These are phyloP conservation scores for Candida cerambycidarum DNA, from an alignment of 805 yeast genomes.

Conservation along the genomic window DNA sequence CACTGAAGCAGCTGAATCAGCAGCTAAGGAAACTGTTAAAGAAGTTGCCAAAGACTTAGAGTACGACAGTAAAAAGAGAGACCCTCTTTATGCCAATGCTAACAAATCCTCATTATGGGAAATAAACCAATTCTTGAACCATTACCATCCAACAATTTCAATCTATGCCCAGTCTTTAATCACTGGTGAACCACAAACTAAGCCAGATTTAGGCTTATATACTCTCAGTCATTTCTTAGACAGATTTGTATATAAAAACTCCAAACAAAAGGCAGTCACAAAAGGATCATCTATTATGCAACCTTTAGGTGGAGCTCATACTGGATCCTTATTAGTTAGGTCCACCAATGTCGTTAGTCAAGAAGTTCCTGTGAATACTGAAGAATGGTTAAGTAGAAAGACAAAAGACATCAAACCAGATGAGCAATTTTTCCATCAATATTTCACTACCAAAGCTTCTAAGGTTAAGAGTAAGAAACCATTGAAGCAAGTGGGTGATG, in stretches of 20 bases:
- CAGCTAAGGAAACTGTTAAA: slow-evolving; percentile 12
- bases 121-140: slow-evolving; percentile 64
- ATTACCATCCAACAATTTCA: slow-evolving; percentile 90
- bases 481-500: slow-evolving; percentile 29
- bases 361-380: slow-evolving; percentile 76
- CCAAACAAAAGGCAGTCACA: slow-evolving; percentile 70
- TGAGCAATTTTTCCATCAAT: slow-evolving; percentile 84
- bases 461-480: slow-evolving; percentile 27
- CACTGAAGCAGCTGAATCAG: slow-evolving; percentile 28
- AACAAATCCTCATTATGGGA: slow-evolving; percentile 86
- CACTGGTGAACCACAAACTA: slow-evolving; percentile 49
- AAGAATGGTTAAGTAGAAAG: slow-evolving; percentile 74
- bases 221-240: slow-evolving; percentile 90
- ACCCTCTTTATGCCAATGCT: slow-evolving; percentile 91
- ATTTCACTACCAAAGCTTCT: slow-evolving; percentile 63
- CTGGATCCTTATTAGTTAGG: slow-evolving; percentile 65
- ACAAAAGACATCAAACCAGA: slow-evolving; percentile 74
- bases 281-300: slow-evolving; percentile 96
- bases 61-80: slow-evolving; percentile 88
- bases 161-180: slow-evolving; percentile 71
- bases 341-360: slow-evolving; percentile 47
- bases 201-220: slow-evolving; percentile 90
- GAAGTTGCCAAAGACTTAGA: slow-evolving; percentile 3
- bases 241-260: slow-evolving; percentile 91
- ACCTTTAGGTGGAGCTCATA: slow-evolving; percentile 85